Percentiles rank a stretch among this genome's conserved stretches.
These are phyloP conservation scores for Microcera coccophila DNA, from an alignment of 2,329 filamentous ascomycete species.

Conservation along the genomic window DNA sequence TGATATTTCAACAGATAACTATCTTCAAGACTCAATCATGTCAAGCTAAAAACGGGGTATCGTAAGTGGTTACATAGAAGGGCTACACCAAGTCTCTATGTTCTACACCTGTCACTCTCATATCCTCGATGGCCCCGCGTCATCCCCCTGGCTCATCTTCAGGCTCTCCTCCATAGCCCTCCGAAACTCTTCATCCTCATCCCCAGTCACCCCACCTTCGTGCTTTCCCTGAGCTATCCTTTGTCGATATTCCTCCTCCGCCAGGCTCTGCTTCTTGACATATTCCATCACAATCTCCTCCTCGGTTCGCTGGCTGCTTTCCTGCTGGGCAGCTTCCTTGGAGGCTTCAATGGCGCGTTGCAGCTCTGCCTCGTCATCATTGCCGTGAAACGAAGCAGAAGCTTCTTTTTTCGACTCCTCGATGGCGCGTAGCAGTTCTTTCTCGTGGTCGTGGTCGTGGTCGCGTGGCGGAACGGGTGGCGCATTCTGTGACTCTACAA, in stretches of 20 bases:
- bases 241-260: slow-evolving; percentile 56
- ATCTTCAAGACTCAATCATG: too few relatives aligned
- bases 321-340: slow-evolving; percentile 38
- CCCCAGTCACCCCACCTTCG: slow-evolving; percentile 30
- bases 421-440: slow-evolving; percentile 38
- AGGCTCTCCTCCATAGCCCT: slow-evolving; percentile 55
- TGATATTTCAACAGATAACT: too few relatives aligned
- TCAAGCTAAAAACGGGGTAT: too few relatives aligned
- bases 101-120: too few relatives aligned
- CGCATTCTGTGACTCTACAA: slow-evolving; percentile 38
- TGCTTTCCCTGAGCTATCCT: slow-evolving; percentile 34
- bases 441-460: slow-evolving; percentile 34
- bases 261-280: slow-evolving; percentile 69
- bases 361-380: slow-evolving; percentile 32
- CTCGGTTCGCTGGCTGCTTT: slow-evolving; percentile 49
- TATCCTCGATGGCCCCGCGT: slow-evolving; percentile 23
- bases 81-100: too few relatives aligned
- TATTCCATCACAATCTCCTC: slow-evolving; percentile 72
- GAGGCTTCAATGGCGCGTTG: slow-evolving; percentile 41
- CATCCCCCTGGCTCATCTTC: slow-evolving; percentile 34
- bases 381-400: slow-evolving; percentile 5
- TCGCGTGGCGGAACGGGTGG: slow-evolving; percentile 9
- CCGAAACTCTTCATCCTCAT: slow-evolving; percentile 54
- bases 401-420: slow-evolving; percentile 37
- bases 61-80: too few relatives aligned